Evolutionary conservation across 2,329 filamentous ascomycete genomes (phyloP).

Genomic region (Xylariaceae sp.): DNA sequence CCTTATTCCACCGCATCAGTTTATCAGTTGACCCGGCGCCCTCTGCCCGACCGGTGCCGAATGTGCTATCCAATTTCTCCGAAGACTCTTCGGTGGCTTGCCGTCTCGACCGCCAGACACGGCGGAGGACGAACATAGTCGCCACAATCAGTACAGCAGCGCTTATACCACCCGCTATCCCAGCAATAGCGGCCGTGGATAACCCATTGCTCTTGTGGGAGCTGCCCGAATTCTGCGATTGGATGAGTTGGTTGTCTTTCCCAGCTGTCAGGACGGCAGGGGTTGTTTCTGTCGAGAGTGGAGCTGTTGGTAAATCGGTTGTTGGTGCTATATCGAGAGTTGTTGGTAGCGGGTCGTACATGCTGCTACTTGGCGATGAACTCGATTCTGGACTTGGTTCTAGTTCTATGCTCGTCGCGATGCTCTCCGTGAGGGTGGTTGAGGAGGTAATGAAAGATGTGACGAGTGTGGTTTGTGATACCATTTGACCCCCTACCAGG

Average conservation of each 20-base stretch:
- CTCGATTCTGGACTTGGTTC: conserved; percentile 9
- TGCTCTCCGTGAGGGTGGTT: conserved; percentile 22
- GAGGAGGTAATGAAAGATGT: conserved; percentile 21
- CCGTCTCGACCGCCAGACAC: conserved; percentile 30
- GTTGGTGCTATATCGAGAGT: conserved; percentile 2
- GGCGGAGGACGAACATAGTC: conserved; percentile 26
- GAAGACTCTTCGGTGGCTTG: conserved; percentile 28
- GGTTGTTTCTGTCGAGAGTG: conserved; percentile 5
- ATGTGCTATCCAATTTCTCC: conserved; percentile 28
- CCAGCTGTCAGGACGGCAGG: conserved; percentile 2
- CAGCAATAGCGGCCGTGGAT: conserved; percentile 26
- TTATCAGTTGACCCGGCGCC: conserved; percentile 24
- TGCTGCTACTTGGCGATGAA: background rate
- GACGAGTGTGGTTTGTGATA: conserved; percentile 21
- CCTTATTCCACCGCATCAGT: conserved; percentile 31
- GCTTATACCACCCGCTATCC: conserved; percentile 30
- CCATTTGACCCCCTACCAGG: conserved; percentile 5
- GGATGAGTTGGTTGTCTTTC: conserved; percentile 19
- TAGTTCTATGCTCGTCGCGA: conserved; percentile 21
- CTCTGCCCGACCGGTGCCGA: conserved; percentile 28
- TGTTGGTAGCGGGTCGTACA: background rate
- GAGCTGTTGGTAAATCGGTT: background rate
- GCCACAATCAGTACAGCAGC: conserved; percentile 25
- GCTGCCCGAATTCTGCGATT: conserved; percentile 16
- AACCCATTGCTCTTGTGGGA: conserved; percentile 14